These are phyloP conservation scores for Colletotrichum acutatum DNA, from an alignment of 2,329 filamentous ascomycete species.

Conservation along the genomic window DNA sequence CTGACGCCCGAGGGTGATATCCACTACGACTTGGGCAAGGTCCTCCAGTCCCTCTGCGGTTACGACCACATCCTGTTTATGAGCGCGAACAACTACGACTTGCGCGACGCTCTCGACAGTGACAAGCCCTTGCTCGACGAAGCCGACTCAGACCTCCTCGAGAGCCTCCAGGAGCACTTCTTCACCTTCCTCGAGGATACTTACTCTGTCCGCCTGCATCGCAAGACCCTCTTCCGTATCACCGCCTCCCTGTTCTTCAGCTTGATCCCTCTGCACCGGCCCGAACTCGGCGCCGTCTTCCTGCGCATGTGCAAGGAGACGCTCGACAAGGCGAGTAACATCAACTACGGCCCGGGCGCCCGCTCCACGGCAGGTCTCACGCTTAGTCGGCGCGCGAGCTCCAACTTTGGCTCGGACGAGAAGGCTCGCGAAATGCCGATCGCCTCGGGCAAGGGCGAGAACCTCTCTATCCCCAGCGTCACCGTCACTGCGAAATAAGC, in stretches of 20 bases:
- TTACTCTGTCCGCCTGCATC: constrained; percentile 41
- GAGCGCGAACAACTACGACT: constrained; percentile 37
- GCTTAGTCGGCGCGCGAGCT: constrained; percentile 34
- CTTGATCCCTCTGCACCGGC: constrained; percentile 43
- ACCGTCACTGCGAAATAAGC: constrained; percentile 25
- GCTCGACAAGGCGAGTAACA: constrained; percentile 39
- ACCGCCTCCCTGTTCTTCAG: constrained; percentile 45
- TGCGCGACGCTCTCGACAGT: constrained; percentile 31
- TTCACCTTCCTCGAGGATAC: constrained; percentile 42
- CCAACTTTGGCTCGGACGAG: constrained; percentile 32
- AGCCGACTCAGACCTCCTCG: constrained; percentile 40
- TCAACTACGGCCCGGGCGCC: constrained; percentile 35
- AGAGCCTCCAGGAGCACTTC: constrained; percentile 40
- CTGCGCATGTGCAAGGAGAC: constrained; percentile 41
- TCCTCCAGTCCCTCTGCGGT: constrained; percentile 44
- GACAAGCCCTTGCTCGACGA: constrained; percentile 40
- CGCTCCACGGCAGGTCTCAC: constrained; percentile 26
- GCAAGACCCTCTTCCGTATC: constrained; percentile 45
- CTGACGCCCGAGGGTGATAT: constrained; percentile 44
- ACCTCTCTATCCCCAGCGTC: constrained; percentile 24
- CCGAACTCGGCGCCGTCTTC: constrained; percentile 41
- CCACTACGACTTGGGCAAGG: constrained; percentile 45
- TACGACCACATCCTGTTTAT: constrained; percentile 45
- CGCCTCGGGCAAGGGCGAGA: constrained; percentile 21
- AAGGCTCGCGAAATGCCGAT: constrained; percentile 34